Evolutionary conservation across 2,329 filamentous ascomycete genomes (phyloP).

Genomic region (Fusarium avenaceum): DNA sequence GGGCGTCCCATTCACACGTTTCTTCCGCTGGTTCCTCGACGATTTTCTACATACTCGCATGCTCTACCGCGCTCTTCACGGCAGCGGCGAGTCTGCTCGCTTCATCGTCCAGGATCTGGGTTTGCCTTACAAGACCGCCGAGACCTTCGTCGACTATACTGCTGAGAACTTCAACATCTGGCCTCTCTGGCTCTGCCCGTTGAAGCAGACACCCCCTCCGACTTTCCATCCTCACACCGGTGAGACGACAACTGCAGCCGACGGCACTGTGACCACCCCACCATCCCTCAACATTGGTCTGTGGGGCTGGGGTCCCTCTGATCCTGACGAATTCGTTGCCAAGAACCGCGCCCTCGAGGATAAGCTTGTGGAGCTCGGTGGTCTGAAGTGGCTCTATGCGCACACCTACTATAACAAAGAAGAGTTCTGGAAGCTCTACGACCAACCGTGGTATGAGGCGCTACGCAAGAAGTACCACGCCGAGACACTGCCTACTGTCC

Average conservation of each 20-base stretch:
- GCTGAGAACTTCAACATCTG: constrained; percentile 66
- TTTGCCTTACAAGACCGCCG: constrained; percentile 66
- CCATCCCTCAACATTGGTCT: constrained; percentile 75
- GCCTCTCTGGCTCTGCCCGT: constrained; percentile 72
- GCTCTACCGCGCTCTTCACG: constrained; percentile 79
- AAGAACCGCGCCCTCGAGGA: constrained; percentile 80
- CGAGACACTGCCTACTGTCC: constrained; percentile 73
- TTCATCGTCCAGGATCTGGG: constrained; percentile 78
- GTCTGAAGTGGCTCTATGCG: constrained; percentile 90
- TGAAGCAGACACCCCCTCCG: constrained; percentile 62
- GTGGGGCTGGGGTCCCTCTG: constrained; percentile 80
- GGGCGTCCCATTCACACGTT: constrained; percentile 72
- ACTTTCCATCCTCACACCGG: constrained; percentile 69
- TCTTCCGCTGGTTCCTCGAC: constrained; percentile 77
- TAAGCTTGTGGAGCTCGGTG: constrained; percentile 76
- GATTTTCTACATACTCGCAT: constrained; percentile 81
- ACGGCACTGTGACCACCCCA: constrained; percentile 41
- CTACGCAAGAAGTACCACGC: constrained; percentile 75
- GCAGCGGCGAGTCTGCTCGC: constrained; percentile 72
- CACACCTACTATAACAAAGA: constrained; percentile 84
- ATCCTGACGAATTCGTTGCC: constrained; percentile 70
- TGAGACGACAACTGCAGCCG: constrained; percentile 47
- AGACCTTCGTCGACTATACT: constrained; percentile 69
- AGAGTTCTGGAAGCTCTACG: constrained; percentile 77
- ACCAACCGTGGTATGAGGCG: constrained; percentile 69